Conservation (phyloP, 2,329 filamentous ascomycete genomes). For the Diaporthe vaccinii region DNA sequence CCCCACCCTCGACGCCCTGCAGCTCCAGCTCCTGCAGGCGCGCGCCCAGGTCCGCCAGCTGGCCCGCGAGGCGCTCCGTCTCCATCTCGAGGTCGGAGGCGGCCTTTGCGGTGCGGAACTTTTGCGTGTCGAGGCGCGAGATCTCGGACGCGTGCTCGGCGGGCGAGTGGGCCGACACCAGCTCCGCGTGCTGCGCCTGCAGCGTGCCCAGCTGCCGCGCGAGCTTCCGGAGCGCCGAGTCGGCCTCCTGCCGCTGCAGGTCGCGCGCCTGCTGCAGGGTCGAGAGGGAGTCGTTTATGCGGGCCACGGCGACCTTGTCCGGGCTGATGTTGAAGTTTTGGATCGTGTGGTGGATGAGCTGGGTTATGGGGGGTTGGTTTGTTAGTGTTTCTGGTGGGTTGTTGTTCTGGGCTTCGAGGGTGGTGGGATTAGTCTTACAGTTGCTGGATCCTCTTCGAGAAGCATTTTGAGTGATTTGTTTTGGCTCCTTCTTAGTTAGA, state of each 20-base stretch:
- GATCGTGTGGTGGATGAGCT: slow-evolving; percentile 94
- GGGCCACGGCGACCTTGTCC: slow-evolving; percentile 86
- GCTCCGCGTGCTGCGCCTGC: slow-evolving; percentile 81
- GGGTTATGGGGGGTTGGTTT: background rate
- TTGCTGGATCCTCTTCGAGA: slow-evolving; percentile 92
- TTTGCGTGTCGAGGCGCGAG: slow-evolving; percentile 88
- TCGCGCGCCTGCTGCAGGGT: slow-evolving; percentile 88
- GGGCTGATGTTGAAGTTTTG: slow-evolving; percentile 95
- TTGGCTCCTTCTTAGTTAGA: background rate
- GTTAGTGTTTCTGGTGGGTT: slow-evolving; percentile 37
- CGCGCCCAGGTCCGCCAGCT: slow-evolving; percentile 80
- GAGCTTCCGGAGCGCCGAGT: slow-evolving; percentile 77
- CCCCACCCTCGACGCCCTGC: slow-evolving; percentile 87
- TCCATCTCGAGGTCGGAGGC: slow-evolving; percentile 92
- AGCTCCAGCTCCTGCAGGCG: slow-evolving; percentile 86
- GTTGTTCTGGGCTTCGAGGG: slow-evolving; percentile 34
- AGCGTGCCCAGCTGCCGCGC: slow-evolving; percentile 82
- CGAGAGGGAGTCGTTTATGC: slow-evolving; percentile 85
- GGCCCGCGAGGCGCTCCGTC: slow-evolving; percentile 87
- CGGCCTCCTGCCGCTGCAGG: slow-evolving; percentile 79
- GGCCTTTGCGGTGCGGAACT: slow-evolving; percentile 94
- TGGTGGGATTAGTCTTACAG: slow-evolving; percentile 67
- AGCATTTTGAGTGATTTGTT: slow-evolving; percentile 74
- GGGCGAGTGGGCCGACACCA: slow-evolving; percentile 80
- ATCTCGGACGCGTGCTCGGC: slow-evolving; percentile 87